These are phyloP conservation scores for Sindora glabra DNA, from an alignment of 306 rosid species.

Conservation along the genomic window DNA sequence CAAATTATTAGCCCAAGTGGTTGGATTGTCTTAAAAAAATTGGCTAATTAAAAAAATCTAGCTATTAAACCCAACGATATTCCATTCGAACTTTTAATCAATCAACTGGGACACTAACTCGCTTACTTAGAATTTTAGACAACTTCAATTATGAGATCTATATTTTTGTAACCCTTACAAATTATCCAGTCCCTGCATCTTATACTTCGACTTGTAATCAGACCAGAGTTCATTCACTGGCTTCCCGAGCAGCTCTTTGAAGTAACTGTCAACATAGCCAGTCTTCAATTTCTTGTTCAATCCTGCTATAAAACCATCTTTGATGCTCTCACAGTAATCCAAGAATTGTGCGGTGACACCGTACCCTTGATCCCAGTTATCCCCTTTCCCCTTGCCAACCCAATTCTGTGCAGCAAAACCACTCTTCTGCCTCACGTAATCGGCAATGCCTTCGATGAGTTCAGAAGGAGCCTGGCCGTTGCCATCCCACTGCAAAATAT, in stretches of 20 bases:
- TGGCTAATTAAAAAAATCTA: too few species aligned
- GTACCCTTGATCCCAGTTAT: conserved; percentile 18
- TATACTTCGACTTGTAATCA: conserved; percentile 34
- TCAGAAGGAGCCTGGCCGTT: conserved; percentile 18
- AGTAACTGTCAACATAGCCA: conserved; percentile 21
- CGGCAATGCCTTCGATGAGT: conserved; percentile 36
- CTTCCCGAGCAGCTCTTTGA: conserved; percentile 24
- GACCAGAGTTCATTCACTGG: conserved; percentile 27
- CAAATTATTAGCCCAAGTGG: too few species aligned
- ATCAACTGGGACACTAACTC: too few species aligned
- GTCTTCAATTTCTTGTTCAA: conserved; percentile 26
- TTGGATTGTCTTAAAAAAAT: too few species aligned
- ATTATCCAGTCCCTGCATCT: not conserved
- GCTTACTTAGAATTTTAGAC: too few species aligned
- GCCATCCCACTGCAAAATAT: conserved; percentile 27
- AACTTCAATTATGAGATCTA: too few species aligned
- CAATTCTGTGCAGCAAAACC: too few species aligned
- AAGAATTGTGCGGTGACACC: conserved; percentile 18
- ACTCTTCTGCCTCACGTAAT: conserved; percentile 39
- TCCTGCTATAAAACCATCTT: conserved; percentile 33
- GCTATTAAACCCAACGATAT: too few species aligned
- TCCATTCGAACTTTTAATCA: too few species aligned
- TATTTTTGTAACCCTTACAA: too few species aligned
- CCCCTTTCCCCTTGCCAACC: conserved; percentile 22
- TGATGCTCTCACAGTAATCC: conserved; percentile 21